These are phyloP conservation scores for Plasmodium relictum DNA, from an alignment of 169 alveolate species.

Conservation along the genomic window DNA sequence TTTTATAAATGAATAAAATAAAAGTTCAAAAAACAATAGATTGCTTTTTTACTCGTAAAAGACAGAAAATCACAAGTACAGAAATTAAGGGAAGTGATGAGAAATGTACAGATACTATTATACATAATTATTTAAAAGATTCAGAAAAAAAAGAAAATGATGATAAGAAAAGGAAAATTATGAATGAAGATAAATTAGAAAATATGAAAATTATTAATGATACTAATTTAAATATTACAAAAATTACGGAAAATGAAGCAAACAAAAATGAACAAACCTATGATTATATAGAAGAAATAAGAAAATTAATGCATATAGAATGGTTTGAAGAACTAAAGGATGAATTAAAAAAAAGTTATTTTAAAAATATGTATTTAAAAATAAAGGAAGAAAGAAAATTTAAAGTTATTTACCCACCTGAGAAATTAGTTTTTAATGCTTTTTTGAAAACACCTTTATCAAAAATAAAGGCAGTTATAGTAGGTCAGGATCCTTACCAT, in stretches of 20 bases:
- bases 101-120: slow-evolving; percentile 6
- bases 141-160: slow-evolving; percentile 18
- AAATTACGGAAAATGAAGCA: background rate
- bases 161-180: slow-evolving; percentile 32
- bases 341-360: slow-evolving; percentile 86
- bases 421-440: slow-evolving; percentile 88
- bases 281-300: slow-evolving; percentile 65
- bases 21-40: slow-evolving; percentile 71
- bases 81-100: slow-evolving; percentile 1
- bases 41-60: slow-evolving; percentile 37
- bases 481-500: slow-evolving; percentile 99
- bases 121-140: slow-evolving; percentile 18
- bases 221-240: background rate
- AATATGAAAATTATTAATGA: background rate
- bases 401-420: slow-evolving; percentile 90
- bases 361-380: slow-evolving; percentile 82
- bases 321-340: slow-evolving; percentile 84
- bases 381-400: slow-evolving; percentile 84
- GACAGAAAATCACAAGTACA: background rate
- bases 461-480: slow-evolving; percentile 95
- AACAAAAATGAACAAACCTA: background rate
- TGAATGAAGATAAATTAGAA: slow-evolving; percentile 2
- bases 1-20: slow-evolving; percentile 40
- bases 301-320: slow-evolving; percentile 74
- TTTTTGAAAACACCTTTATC: slow-evolving; percentile 88